These are phyloP conservation scores for Zarea fungicola DNA, from an alignment of 2,329 filamentous ascomycete species.

Conservation along the genomic window DNA sequence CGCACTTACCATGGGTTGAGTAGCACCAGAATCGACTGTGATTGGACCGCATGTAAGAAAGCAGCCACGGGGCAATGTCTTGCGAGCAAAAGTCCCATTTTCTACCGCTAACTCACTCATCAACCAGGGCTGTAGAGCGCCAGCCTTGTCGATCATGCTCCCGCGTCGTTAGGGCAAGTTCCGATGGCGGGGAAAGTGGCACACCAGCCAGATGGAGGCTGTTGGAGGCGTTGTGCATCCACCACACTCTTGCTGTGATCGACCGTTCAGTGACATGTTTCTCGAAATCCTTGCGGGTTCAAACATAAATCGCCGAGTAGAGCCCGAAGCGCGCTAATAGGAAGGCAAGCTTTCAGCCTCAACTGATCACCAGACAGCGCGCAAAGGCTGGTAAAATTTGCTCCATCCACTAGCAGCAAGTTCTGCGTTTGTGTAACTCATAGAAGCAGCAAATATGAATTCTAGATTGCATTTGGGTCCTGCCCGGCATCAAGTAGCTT, in stretches of 20 bases:
- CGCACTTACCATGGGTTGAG: neutral
- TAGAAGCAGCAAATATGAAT: too few relatives aligned
- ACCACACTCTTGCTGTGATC: too few relatives aligned
- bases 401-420: too few relatives aligned
- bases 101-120: neutral
- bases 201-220: too few relatives aligned
- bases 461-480: too few relatives aligned
- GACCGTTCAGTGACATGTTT: neutral
- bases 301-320: neutral
- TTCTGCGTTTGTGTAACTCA: too few relatives aligned
- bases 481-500: too few relatives aligned
- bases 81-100: neutral
- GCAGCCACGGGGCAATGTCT: neutral
- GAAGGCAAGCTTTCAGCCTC: neutral
- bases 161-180: neutral
- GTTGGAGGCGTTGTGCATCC: neutral
- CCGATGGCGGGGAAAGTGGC: too few relatives aligned
- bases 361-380: neutral
- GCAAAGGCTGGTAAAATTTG: too few relatives aligned
- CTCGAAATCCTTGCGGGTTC: neutral
- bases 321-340: neutral
- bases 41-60: slow-evolving; percentile 1
- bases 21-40: neutral
- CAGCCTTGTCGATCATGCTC: neutral
- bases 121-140: neutral